Percentiles rank a stretch among this genome's conserved stretches.
Evolutionary conservation across 1,139 yeast species (phyloP).

Genomic region (Magnusiomyces tetraspermus): DNA sequence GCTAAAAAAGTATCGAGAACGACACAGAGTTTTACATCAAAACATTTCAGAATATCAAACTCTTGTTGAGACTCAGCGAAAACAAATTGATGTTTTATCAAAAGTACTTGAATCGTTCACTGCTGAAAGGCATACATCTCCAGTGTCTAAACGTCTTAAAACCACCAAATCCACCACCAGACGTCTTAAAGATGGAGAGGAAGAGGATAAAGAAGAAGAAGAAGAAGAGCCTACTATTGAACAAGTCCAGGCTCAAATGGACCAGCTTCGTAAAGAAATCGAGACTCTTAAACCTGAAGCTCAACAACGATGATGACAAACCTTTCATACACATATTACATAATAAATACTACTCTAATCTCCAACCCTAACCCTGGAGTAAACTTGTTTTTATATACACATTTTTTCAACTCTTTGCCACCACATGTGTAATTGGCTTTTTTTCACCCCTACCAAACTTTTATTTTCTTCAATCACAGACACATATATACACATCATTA

Average conservation of each 20-base stretch:
- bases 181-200: neutral
- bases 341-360: too few relatives aligned
- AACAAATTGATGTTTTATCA: neutral
- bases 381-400: too few relatives aligned
- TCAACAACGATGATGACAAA: too few relatives aligned
- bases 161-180: neutral
- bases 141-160: neutral
- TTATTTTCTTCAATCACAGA: too few relatives aligned
- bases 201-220: neutral
- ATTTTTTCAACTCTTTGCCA: too few relatives aligned
- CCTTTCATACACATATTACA: too few relatives aligned
- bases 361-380: too few relatives aligned
- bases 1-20: constrained; percentile 19
- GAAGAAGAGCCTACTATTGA: neutral
- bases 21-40: constrained; percentile 21
- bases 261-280: constrained; percentile 16
- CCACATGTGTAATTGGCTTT: too few relatives aligned
- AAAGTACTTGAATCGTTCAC: neutral
- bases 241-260: constrained; percentile 4
- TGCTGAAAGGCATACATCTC: neutral
- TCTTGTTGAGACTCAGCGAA: constrained; percentile 22
- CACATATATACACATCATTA: neutral
- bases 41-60: constrained; percentile 29
- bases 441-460: too few relatives aligned
- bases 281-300: constrained; percentile 17